A percentile compares a stretch with the other conserved stretches of the same genome.
Conservation (phyloP, 495 filamentous ascomycete species). For the Hypoxylon crocopeplum region DNA sequence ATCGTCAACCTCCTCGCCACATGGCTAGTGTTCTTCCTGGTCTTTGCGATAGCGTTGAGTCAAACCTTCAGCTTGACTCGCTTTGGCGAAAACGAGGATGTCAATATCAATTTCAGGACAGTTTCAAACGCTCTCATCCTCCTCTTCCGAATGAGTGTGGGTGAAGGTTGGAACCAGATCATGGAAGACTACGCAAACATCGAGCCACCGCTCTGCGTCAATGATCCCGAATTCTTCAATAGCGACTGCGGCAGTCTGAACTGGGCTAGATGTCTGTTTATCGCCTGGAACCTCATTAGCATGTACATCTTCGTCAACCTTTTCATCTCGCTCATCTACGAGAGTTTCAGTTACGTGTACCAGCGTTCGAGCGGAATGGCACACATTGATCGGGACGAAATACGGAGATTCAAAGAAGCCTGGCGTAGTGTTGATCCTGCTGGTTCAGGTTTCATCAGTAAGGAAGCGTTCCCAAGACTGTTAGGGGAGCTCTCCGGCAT, state of each 20-base stretch:
- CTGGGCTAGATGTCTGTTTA: conserved; percentile 89
- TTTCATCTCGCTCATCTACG: conserved; percentile 98
- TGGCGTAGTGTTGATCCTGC: conserved; percentile 95
- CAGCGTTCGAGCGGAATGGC: conserved; percentile 89
- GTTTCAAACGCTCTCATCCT: conserved; percentile 93
- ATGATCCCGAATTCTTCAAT: conserved; percentile 69
- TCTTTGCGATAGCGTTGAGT: conserved; percentile 95
- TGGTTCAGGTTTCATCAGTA: conserved; percentile 89
- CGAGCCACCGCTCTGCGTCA: conserved; percentile 76
- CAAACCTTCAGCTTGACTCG: conserved; percentile 96
- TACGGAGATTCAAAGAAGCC: conserved; percentile 95
- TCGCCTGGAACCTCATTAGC: conserved; percentile 98
- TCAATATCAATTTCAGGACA: conserved; percentile 90
- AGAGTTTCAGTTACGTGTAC: conserved; percentile 99
- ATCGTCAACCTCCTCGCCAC: conserved; percentile 95
- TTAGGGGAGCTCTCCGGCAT: conserved; percentile 91
- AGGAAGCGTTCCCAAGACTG: conserved; percentile 88
- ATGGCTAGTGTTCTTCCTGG: conserved; percentile 95
- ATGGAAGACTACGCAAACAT: conserved; percentile 96
- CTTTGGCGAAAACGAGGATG: conserved; percentile 73
- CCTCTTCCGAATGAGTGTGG: conserved; percentile 88
- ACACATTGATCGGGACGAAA: conserved; percentile 86
- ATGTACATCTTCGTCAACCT: conserved; percentile 99
- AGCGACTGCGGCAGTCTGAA: conserved; percentile 90
- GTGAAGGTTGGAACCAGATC: conserved; percentile 94